phyloP scores from a whole-genome alignment of 345 rosid species.

The Bruguiera sexangula region DNA sequence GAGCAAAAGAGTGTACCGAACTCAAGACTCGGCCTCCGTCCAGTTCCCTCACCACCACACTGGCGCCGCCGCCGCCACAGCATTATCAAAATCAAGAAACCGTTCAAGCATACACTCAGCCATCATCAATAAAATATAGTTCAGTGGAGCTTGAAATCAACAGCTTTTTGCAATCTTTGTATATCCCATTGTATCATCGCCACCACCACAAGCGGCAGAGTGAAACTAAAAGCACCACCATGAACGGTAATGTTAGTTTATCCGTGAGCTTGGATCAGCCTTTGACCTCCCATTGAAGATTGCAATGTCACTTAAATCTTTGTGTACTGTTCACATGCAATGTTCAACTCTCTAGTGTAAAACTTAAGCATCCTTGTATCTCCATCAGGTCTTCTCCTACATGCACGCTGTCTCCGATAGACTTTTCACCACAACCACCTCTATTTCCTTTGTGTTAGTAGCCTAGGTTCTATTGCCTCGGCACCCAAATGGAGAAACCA shows the following conservation, averaged over 20 bases:
- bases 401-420: conserved; percentile 33
- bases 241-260: conserved; percentile 13
- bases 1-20: conserved; percentile 12
- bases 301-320: conserved; percentile 18
- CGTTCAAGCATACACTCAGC: neutral
- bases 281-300: conserved; percentile 19
- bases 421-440: conserved; percentile 11
- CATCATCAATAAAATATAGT: neutral
- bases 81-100: neutral
- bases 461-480: conserved; percentile 8
- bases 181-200: neutral
- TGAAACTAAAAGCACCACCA: neutral
- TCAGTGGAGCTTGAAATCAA: neutral
- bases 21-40: conserved; percentile 16
- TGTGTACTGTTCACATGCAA: conserved; percentile 47
- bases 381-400: conserved; percentile 18
- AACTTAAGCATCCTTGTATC: conserved; percentile 25
- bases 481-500: conserved; percentile 40
- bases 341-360: conserved; percentile 50
- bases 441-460: conserved; percentile 3
- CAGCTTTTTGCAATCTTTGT: neutral
- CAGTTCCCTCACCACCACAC: neutral
- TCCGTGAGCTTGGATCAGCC: conserved; percentile 1
- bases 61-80: neutral
- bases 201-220: neutral